These are phyloP conservation scores for Lactifluus rugatus DNA, from an alignment of 768 basidiomycete genomes.

Conservation along the genomic window DNA sequence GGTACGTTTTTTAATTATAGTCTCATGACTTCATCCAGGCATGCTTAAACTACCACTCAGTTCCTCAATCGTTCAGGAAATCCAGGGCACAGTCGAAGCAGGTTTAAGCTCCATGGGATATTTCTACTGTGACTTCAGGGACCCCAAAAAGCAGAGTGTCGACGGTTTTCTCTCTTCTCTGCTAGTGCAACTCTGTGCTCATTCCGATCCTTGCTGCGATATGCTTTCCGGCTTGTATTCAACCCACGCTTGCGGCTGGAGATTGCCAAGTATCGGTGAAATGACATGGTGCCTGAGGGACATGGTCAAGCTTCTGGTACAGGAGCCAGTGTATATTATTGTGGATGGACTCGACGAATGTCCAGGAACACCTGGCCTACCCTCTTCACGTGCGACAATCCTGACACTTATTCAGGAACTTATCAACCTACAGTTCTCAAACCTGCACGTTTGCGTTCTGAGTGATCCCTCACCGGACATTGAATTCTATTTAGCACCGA, in stretches of 20 bases:
- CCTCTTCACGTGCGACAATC: background rate
- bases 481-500: background rate
- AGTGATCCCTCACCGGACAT: background rate
- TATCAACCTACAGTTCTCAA: background rate
- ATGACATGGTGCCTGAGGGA: background rate
- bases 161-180: slow-evolving; percentile 3
- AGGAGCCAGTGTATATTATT: slow-evolving; percentile 3
- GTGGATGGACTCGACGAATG: slow-evolving; percentile 7
- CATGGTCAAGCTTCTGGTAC: background rate
- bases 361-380: slow-evolving; percentile 1
- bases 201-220: slow-evolving; percentile 1
- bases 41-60: background rate
- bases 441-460: slow-evolving; percentile 3
- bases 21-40: background rate
- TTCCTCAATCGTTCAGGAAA: slow-evolving; percentile 5
- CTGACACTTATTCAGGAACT: background rate
- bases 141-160: background rate
- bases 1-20: background rate
- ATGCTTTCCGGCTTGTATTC: background rate
- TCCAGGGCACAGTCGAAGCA: slow-evolving; percentile 3
- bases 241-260: background rate
- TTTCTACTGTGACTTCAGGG: slow-evolving; percentile 8
- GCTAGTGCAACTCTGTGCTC: background rate
- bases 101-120: background rate
- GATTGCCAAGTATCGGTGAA: background rate